A percentile compares a stretch with the other conserved stretches of the same genome.
These are phyloP conservation scores for Pseudognaphalium luteoalbum DNA, from an alignment of 129 eudicot species.

Conservation along the genomic window DNA sequence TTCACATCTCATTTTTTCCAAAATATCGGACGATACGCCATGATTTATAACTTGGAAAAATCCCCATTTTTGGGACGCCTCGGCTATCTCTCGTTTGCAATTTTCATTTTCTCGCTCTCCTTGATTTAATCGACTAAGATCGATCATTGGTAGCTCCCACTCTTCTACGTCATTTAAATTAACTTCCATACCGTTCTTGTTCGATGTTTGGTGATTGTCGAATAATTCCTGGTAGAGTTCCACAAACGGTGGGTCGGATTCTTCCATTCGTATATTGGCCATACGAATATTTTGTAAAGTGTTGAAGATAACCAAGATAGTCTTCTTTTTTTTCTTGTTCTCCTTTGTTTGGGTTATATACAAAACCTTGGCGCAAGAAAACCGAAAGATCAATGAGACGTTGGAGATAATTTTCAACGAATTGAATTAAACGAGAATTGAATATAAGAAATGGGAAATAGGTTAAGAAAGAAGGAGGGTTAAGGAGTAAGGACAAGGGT, in stretches of 20 bases:
- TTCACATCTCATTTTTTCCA: slow-evolving; percentile 60
- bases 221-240: slow-evolving; percentile 52
- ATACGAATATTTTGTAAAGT: background rate
- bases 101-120: slow-evolving; percentile 43
- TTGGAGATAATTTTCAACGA: background rate
- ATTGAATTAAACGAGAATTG: background rate
- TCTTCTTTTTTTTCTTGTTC: background rate
- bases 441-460: background rate
- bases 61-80: slow-evolving; percentile 87
- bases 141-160: slow-evolving; percentile 69
- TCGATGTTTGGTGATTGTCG: background rate
- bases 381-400: too few relatives aligned
- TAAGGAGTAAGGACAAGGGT: slow-evolving; percentile 34
- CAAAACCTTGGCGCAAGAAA: slow-evolving; percentile 9
- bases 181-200: background rate
- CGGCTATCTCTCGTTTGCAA: slow-evolving; percentile 60
- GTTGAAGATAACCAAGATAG: background rate
- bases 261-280: slow-evolving; percentile 37
- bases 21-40: slow-evolving; percentile 49
- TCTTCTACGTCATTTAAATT: slow-evolving; percentile 41
- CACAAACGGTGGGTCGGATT: slow-evolving; percentile 63
- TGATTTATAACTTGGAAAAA: slow-evolving; percentile 87
- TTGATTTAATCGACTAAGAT: slow-evolving; percentile 44
- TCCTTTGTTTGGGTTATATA: background rate
- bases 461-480: slow-evolving; percentile 21